Base-by-base conservation (phyloP, 2,329 filamentous ascomycete species). In the Macroventuria anomochaeta region DNA sequence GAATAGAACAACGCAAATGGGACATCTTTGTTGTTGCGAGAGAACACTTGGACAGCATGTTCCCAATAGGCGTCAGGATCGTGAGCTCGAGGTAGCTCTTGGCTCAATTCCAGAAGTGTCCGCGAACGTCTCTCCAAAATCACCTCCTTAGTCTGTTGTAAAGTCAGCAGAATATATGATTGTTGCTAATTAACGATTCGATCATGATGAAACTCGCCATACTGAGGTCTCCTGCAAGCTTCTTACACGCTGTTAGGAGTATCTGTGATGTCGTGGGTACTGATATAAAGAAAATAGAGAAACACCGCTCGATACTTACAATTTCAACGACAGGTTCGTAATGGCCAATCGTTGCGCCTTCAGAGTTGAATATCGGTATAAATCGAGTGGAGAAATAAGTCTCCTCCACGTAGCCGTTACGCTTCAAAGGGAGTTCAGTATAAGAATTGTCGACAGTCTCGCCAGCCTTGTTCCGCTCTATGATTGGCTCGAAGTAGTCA, bases 321-420 rank as follows among this genome's bases (percentile, higher is more conserved):
- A 90, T 90, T 58, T 93, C 90, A 58, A 91, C 90, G 0, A 86
- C 82, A 2, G 89, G 88, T 65, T 92, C 91, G 67, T 90, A 91
- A 1, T 92, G 74, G 1, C 88, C 89, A 39, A 88, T 81, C 7
- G 91, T 86, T 10, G 83, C 81, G 1, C 90, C 90, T 49, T 89
- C 85, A 13, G 80, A 79, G 3, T 88, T 89, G 2, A 92, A 81
- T 36, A 93, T 78, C 0, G 90, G 90, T 21, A 92, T 85, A 26
- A 93, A 85, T 2, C 86, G 88, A 85, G 89, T 91, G 12, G 87
- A 89, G 69, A 92, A 93, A 67, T 88, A 93, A 0, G 88, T 85
- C 67, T 93, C 90, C 71, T 95, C 89, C 5, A 90, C 72, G 56
- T 83, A 89, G 1, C 85, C 84, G 56, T 87, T 82, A 7, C 89